phyloP scores from a whole-genome alignment of 177 flowering plant genomes.

The Vitis hybrid region DNA sequence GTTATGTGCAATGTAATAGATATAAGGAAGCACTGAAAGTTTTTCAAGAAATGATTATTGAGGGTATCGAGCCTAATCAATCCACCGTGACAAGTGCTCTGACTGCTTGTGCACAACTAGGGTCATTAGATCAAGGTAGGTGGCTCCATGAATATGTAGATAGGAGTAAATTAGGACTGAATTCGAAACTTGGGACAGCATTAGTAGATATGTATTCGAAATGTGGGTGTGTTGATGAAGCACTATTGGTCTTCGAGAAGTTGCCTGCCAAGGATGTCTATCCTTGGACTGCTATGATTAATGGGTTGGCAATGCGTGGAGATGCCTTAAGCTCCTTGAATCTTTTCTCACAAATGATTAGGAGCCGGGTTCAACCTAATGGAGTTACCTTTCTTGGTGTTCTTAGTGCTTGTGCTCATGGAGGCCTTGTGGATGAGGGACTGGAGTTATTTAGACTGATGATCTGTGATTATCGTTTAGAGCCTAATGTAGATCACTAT shows the following conservation, averaged over 20 bases:
- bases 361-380: constrained; percentile 30
- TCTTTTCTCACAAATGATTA: constrained; percentile 28
- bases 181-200: constrained; percentile 24
- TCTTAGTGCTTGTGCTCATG: constrained; percentile 36
- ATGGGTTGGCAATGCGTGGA: constrained; percentile 41
- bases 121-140: constrained; percentile 37
- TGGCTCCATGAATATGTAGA: constrained; percentile 30
- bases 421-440: constrained; percentile 34
- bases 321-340: constrained; percentile 20
- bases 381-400: constrained; percentile 31
- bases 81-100: constrained; percentile 26
- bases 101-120: constrained; percentile 35
- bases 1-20: constrained; percentile 31
- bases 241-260: constrained; percentile 20
- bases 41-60: constrained; percentile 32
- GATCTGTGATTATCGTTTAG: constrained; percentile 20
- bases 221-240: constrained; percentile 21
- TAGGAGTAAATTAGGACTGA: constrained; percentile 23
- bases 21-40: constrained; percentile 24
- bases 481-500: constrained; percentile 32
- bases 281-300: constrained; percentile 39
- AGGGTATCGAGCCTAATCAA: constrained; percentile 26
- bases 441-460: constrained; percentile 20
- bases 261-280: constrained; percentile 29
- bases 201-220: constrained; percentile 27